Evolutionary conservation across 176 grass and related monocot species (phyloP), one percentile per base, ranked within the genome.

Genomic region (Cenchrus fungigraminus): DNA sequence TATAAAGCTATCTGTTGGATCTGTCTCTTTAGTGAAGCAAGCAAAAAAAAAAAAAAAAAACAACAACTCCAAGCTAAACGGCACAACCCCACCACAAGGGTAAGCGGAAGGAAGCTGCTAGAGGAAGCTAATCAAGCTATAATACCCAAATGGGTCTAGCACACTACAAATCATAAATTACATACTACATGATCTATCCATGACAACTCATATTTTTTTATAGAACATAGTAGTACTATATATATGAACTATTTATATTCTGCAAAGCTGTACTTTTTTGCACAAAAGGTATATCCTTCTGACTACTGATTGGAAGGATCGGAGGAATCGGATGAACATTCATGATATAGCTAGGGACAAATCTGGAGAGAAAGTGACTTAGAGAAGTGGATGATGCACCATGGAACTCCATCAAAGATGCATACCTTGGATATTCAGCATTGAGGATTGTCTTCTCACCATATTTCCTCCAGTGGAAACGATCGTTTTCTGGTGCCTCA

Each of bases 391-490:
- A 47, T 52, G 49, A 53, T 73, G 12, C 22, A 28, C 13, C 47
- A 62, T 70, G 54, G 40, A 82, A 77, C 3, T 86, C 15, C 34
- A 64, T 65, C 37, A 81, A 82, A 65, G 25, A 45, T 65, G 4
- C 13, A 19, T 89, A 90, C 88, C 57, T 86, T 78, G 79, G 88
- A 78, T 82, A 72, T n/a, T 65, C 50, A 78, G 65, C 56, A 51
- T 86, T 20, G 28, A 86, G 83, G 58, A 90, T 86, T 0, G 78
- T 90, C 88, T 90, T 90, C 73, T 90, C 88, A 0, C 88, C 88
- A 66, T 90, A 90, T 66, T 90, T 90, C 57, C 88, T 90, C 88
- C 88, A 90, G 42, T 90, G 88, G 67, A 82, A 90, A 56, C 9
- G 19, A 43, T 90, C 83, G 6, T 86, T 90, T 78, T 86, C 73